These are phyloP conservation scores for Leishmania tropica DNA, from an alignment of 208 protist genomes.

Conservation along the genomic window DNA sequence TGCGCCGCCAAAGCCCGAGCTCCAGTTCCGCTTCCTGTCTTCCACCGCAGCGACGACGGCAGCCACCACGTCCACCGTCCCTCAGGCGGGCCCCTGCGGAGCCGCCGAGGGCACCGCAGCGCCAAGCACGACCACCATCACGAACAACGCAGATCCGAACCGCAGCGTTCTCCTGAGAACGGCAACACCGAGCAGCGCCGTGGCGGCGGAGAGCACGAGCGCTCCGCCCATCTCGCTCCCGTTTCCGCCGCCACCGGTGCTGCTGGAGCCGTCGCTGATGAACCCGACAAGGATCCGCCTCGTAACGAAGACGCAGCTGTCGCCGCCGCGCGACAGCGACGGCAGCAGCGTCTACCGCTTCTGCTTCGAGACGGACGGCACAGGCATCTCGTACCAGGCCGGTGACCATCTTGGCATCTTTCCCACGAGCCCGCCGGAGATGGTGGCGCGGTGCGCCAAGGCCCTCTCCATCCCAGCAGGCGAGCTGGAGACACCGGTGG, in stretches of 20 bases:
- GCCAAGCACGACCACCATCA: background rate
- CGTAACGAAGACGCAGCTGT: constrained; percentile 39
- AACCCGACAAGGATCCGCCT: constrained; percentile 50
- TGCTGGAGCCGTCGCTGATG: constrained; percentile 61
- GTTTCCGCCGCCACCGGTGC: constrained; percentile 48
- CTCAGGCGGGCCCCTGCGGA: constrained; percentile 1
- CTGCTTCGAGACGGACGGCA: constrained; percentile 33
- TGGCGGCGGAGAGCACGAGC: background rate
- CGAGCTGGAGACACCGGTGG: constrained; percentile 52
- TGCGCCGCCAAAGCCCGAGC: constrained; percentile 46
- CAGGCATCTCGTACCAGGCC: constrained; percentile 85
- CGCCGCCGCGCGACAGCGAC: constrained; percentile 42
- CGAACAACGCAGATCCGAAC: background rate
- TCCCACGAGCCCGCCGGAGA: constrained; percentile 71
- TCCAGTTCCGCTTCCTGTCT: constrained; percentile 34
- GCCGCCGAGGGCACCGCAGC: background rate
- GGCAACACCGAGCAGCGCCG: background rate
- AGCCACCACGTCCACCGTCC: background rate
- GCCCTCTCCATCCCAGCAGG: constrained; percentile 50
- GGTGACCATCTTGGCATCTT: constrained; percentile 95
- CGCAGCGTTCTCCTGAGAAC: background rate
- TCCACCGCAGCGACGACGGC: background rate
- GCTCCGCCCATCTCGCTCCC: constrained; percentile 10
- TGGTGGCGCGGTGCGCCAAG: constrained; percentile 67
- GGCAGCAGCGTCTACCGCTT: constrained; percentile 64